Conservation (phyloP, 106 monocot species). For the Gastrodia elata region DNA sequence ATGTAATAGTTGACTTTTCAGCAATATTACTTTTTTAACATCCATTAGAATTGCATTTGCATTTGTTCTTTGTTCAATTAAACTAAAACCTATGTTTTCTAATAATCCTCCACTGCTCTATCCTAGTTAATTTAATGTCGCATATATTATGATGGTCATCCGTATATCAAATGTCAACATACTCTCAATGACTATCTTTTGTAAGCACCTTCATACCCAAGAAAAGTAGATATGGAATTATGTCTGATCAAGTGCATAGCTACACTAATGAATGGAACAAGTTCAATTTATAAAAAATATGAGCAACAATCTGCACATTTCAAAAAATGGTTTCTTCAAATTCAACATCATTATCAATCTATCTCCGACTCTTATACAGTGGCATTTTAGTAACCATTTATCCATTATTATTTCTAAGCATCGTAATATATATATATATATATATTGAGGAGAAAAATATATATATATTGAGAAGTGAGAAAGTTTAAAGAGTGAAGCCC, state of each 20-base stretch:
- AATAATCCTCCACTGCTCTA: neutral
- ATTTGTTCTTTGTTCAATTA: neutral
- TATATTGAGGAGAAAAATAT: no score
- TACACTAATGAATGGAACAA: neutral
- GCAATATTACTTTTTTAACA: neutral
- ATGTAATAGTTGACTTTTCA: neutral
- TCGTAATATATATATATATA: neutral
- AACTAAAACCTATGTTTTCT: neutral
- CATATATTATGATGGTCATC: neutral
- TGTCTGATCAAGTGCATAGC: neutral
- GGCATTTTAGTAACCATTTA: neutral
- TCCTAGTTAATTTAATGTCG: neutral
- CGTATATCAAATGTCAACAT: neutral
- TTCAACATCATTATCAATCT: neutral
- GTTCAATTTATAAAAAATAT: neutral
- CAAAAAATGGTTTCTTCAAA: neutral
- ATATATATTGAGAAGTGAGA: neutral
- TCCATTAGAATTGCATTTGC: neutral
- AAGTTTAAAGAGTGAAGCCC: neutral
- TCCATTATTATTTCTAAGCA: neutral
- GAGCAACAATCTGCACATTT: neutral
- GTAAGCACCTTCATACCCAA: neutral
- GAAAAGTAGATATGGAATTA: neutral
- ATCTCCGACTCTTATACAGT: neutral
- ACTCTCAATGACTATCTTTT: neutral